A percentile compares a stretch with the other conserved stretches of the same genome.
These are phyloP conservation scores for Wickerhamiella sorbophila DNA, from an alignment of 805 yeast genomes.

Conservation along the genomic window DNA sequence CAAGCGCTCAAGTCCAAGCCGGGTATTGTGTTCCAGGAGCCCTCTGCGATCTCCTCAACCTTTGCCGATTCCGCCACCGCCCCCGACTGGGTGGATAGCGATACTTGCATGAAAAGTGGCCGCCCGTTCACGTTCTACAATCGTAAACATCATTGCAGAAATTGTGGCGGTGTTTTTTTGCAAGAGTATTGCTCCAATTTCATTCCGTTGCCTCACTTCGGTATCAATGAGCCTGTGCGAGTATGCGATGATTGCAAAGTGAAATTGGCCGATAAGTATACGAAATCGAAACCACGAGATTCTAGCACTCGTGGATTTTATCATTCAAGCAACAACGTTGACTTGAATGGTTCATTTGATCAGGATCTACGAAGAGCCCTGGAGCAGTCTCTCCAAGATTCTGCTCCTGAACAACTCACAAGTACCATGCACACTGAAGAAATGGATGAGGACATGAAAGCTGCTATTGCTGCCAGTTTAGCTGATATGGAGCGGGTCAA, in stretches of 20 bases:
- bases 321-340: conserved; percentile 10
- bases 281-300: conserved; percentile 2
- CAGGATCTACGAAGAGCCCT: conserved; percentile 69
- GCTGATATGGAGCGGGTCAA: conserved; percentile 37
- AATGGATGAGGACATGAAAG: conserved; percentile 78
- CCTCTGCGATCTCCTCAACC: conserved; percentile 22
- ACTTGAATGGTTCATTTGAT: conserved; percentile 21
- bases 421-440: no score
- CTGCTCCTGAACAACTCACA: conserved; percentile 11
- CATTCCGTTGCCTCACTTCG: conserved; percentile 64
- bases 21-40: conserved; percentile 50
- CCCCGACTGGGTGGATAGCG: conserved; percentile 95
- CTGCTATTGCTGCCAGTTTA: conserved; percentile 87
- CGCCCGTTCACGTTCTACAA: conserved; percentile 63
- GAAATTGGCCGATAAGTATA: conserved; percentile 34
- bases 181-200: conserved; percentile 68
- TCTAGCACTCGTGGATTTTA: conserved; percentile 12
- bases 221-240: conserved; percentile 77
- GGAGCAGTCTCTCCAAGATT: conserved; percentile 37
- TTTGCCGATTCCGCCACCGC: conserved; percentile 84
- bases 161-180: conserved; percentile 92
- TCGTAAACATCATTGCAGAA: conserved; percentile 91
- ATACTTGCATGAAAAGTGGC: conserved; percentile 89
- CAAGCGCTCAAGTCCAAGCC: conserved; percentile 39
- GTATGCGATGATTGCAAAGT: conserved; percentile 85